Percentiles rank a stretch among this genome's conserved stretches.
Conservation (phyloP, 169 alveolate genomes). For the Blepharisma undulans region DNA sequence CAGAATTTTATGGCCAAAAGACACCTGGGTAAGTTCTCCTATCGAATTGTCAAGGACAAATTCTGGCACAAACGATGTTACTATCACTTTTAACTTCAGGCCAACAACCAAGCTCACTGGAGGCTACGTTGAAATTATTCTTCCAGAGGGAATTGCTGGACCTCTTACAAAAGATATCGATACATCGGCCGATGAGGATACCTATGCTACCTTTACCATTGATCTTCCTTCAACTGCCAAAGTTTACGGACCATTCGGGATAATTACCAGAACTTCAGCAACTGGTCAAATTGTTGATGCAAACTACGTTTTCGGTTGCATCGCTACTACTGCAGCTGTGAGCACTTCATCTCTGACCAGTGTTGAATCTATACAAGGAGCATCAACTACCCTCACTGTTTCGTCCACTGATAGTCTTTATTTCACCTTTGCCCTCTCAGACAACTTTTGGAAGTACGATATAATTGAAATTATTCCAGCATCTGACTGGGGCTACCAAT, state of each 20-base stretch:
- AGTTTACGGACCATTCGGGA: conserved; percentile 28
- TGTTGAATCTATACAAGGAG: background rate
- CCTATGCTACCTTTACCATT: background rate
- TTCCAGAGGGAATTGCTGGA: background rate
- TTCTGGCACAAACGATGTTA: background rate
- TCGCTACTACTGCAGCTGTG: background rate
- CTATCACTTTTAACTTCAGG: background rate
- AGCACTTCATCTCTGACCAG: background rate
- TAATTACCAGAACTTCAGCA: background rate
- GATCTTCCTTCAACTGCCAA: background rate
- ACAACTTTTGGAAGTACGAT: background rate
- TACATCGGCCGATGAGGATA: no score
- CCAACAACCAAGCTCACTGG: background rate
- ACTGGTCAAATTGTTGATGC: conserved; percentile 27
- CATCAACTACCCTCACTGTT: background rate
- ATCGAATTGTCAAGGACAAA: background rate
- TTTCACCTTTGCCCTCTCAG: background rate
- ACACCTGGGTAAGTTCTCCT: background rate
- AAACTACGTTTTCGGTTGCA: background rate
- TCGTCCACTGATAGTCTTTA: background rate
- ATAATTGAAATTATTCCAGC: background rate
- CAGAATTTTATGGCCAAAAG: conserved; percentile 11
- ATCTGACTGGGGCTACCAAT: no score
- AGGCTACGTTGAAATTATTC: background rate
- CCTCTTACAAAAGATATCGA: no score